Conservation (phyloP, 805 yeast species). For the Middelhovenomyces tepae region DNA sequence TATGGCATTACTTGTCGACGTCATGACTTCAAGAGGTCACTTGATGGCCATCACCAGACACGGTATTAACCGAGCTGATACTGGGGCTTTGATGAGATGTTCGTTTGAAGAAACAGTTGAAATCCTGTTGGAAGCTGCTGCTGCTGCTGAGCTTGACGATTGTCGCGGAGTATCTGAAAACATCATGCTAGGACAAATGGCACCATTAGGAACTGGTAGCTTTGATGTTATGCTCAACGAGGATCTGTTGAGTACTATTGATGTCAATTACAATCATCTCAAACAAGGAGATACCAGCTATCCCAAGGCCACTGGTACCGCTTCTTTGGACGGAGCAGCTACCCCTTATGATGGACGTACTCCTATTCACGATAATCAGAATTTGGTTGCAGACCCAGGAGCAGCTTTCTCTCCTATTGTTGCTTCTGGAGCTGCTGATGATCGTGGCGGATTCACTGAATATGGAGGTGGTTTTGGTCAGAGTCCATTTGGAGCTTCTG, state of each 20-base stretch:
- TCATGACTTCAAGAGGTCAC: constrained; percentile 97
- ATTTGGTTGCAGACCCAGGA: constrained; percentile 48
- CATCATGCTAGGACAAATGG: constrained; percentile 95
- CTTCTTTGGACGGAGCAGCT: constrained; percentile 65
- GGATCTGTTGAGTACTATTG: constrained; percentile 59
- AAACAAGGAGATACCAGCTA: constrained; percentile 32
- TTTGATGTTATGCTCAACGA: constrained; percentile 95
- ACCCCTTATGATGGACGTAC: constrained; percentile 77
- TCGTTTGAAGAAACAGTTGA: constrained; percentile 99
- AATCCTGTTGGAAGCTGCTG: constrained; percentile 94
- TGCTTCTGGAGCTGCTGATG: constrained; percentile 75
- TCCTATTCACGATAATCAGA: constrained; percentile 33
- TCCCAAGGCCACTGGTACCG: constrained; percentile 53
- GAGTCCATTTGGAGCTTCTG: constrained; percentile 43
- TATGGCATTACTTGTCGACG: constrained; percentile 94
- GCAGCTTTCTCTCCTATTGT: constrained; percentile 78
- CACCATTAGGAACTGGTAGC: constrained; percentile 97
- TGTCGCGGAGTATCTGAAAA: constrained; percentile 98
- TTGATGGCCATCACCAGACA: constrained; percentile 98
- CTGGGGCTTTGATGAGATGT: constrained; percentile 99
- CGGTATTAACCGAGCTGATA: constrained; percentile 96
- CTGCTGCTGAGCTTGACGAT: constrained; percentile 94
- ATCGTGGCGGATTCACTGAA: constrained; percentile 79
- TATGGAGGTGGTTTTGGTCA: constrained; percentile 67
- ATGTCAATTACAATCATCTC: constrained; percentile 37